Evolutionary conservation across 108 stramenopile species (phyloP), one percentile per base, ranked within the genome.

Genomic region (Epithemia pelagica): DNA sequence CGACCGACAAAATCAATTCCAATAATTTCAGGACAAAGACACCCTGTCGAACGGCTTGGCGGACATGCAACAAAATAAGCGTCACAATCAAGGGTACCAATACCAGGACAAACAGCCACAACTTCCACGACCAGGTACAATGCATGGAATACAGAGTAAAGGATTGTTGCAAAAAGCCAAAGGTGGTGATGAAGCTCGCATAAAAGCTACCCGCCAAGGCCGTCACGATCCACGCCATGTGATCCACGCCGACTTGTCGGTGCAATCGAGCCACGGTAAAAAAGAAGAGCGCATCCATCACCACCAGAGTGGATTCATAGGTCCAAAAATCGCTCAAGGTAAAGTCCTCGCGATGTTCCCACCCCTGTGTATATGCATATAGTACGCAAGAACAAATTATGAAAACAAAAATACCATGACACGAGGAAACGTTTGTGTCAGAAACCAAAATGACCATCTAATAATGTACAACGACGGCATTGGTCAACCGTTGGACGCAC

Each of bases 211-310:
- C 61, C 0, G 78, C 46, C 7, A 70, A 2, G 15, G 79, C 31
- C 1, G 70, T 69, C 20, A 66, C n/a, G 10, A 76, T 58, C 79
- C 78, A 86, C 15, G 79, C 76, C 27, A 75, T 19, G 26, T 62
- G 59, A 51, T 86, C 85, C 25, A 85, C 65, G 2, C 81, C 82
- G 26, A 58, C 63, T 52, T 76, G 72, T 54, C 71, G 28, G 68
- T 78, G 81, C 30, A 90, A 60, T 29, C 89, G 66, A 25, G 86
- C 84, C 18, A 87, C 82, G 15, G 85, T 54, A 61, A 85, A 90
- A 73, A 82, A 90, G 30, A 82, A 74, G 19, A 87, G n/a, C 0
- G 72, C 27, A 58, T 90, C 89, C 29, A 73, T 37, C 18, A 79
- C 60, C 19, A 90, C 83, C 1, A 74, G 62, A 60, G 79, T 77